Evolutionary conservation across 192 early-diverging fungal species (phyloP), one percentile per base, ranked within the genome.

Genomic region (Phlyctochytrium bullatum): DNA sequence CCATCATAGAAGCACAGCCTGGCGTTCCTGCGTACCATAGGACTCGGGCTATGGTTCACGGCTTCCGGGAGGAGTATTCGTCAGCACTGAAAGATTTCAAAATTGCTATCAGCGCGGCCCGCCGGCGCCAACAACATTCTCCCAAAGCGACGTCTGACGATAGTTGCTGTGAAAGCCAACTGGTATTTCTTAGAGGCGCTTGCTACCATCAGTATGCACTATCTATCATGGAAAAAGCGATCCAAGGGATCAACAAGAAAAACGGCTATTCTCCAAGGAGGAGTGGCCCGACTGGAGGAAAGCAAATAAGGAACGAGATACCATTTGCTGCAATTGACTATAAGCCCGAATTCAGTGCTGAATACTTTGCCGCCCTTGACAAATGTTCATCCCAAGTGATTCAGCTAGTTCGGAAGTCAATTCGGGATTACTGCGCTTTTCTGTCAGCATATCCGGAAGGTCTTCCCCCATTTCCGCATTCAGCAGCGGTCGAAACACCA

Each of bases 141-240:
- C n/a, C n/a, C n/a, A n/a, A n/a, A n/a, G 23, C 31, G 34, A 25
- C 62, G 17, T 64, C 34, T 0, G 60, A 61, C 12, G 16, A 16
- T 0, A 32, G 58, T 6, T 12, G 17, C n/a, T 71, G 63, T 47
- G 77, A 79, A 57, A 61, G 59, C 16, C 59, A 64, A 28, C 62
- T 79, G 25, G 77, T 73, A 51, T 79, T 79, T 35, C 67, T 79
- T 1, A 54, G 77, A 1, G 77, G 50, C 2, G 77, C 77, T 36
- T 73, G 75, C 35, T 73, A 69, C 30, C 77, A 79, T 51, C 77
- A 79, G 62, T 79, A 73, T 61, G 77, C 77, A 4, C 53, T 79
- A 12, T 32, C 29, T 36, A 58, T 77, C 34, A 54, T 79, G 16
- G 77, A 79, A 23, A 60, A 64, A 16, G 67, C 66, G 2, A 68